Evolutionary conservation across 768 basidiomycete genomes (phyloP).

Genomic region (Cubamyces sp.): DNA sequence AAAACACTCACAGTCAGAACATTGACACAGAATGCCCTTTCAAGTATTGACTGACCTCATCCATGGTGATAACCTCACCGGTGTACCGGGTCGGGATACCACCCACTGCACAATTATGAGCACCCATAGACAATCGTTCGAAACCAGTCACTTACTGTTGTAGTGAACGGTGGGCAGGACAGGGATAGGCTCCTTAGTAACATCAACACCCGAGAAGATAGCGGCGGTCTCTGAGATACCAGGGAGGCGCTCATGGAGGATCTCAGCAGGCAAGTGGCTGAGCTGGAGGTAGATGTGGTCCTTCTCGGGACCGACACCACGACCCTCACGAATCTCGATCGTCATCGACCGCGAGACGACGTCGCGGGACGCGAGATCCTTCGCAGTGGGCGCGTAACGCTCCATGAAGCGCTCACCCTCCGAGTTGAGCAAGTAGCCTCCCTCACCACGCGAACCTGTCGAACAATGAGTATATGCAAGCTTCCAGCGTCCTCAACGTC

Average conservation of each 20-base stretch:
- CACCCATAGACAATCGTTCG: background rate
- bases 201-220: slow-evolving; percentile 98
- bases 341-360: slow-evolving; percentile 99
- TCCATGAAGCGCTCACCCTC: slow-evolving; percentile 99
- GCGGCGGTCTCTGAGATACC: slow-evolving; percentile 99
- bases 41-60: slow-evolving; percentile 48
- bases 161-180: slow-evolving; percentile 98
- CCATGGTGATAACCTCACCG: slow-evolving; percentile 91
- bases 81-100: slow-evolving; percentile 99
- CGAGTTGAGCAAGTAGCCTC: slow-evolving; percentile 97
- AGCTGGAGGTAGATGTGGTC: slow-evolving; percentile 97
- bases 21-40: background rate
- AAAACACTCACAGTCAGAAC: background rate
- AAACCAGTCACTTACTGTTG: slow-evolving; percentile 71
- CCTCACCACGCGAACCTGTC: slow-evolving; percentile 95
- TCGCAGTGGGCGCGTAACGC: slow-evolving; percentile 98
- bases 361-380: slow-evolving; percentile 98
- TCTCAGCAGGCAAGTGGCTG: slow-evolving; percentile 93
- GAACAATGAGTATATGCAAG: slow-evolving; percentile 8
- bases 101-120: slow-evolving; percentile 69
- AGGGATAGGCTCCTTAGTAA: slow-evolving; percentile 99
- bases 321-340: slow-evolving; percentile 96
- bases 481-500: background rate
- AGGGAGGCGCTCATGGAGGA: slow-evolving; percentile 94
- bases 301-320: slow-evolving; percentile 97